Percentiles rank a stretch among this genome's conserved stretches.
These are phyloP conservation scores for Parasitella parasitica DNA, from an alignment of 371 early-diverging fungal genomes.

Conservation along the genomic window DNA sequence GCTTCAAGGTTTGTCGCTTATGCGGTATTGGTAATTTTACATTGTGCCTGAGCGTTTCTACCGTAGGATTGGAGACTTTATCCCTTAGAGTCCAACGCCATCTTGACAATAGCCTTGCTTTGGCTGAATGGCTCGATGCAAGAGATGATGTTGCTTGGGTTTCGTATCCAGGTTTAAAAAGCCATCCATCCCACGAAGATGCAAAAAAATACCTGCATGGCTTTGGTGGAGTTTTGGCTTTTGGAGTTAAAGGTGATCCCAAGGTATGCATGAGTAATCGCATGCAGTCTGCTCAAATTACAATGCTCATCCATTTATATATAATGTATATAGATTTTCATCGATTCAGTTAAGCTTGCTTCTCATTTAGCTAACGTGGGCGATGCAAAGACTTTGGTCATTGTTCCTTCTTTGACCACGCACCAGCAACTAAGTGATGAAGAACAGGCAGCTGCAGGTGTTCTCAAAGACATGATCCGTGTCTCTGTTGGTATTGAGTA, in stretches of 20 bases:
- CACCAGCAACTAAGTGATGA: slow-evolving; percentile 83
- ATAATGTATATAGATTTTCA: slow-evolving; percentile 50
- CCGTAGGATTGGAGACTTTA: slow-evolving; percentile 78
- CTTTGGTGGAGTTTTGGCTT: slow-evolving; percentile 85
- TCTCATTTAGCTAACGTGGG: slow-evolving; percentile 91
- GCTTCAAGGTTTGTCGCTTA: slow-evolving; percentile 59
- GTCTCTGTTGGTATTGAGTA: slow-evolving; percentile 85
- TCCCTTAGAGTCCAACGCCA: slow-evolving; percentile 89
- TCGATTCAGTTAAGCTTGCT: slow-evolving; percentile 72
- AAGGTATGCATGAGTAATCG: slow-evolving; percentile 20
- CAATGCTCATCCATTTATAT: too few relatives aligned
- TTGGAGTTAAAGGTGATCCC: slow-evolving; percentile 73
- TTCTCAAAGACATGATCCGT: slow-evolving; percentile 80
- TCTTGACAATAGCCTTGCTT: slow-evolving; percentile 70
- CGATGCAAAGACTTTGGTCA: slow-evolving; percentile 84
- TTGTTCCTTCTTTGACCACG: slow-evolving; percentile 83
- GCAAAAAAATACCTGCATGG: slow-evolving; percentile 81
- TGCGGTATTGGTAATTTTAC: not conserved
- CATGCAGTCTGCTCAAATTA: too few relatives aligned
- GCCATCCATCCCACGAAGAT: slow-evolving; percentile 68
- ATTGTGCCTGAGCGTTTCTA: too few relatives aligned
- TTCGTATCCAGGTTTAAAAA: slow-evolving; percentile 80
- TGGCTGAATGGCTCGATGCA: slow-evolving; percentile 77
- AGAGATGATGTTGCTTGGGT: slow-evolving; percentile 72
- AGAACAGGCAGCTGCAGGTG: slow-evolving; percentile 77